Percentiles rank a stretch among this genome's conserved stretches.
phyloP scores from a whole-genome alignment of 2,329 filamentous ascomycete species.

The Ceratocystis destructans region DNA sequence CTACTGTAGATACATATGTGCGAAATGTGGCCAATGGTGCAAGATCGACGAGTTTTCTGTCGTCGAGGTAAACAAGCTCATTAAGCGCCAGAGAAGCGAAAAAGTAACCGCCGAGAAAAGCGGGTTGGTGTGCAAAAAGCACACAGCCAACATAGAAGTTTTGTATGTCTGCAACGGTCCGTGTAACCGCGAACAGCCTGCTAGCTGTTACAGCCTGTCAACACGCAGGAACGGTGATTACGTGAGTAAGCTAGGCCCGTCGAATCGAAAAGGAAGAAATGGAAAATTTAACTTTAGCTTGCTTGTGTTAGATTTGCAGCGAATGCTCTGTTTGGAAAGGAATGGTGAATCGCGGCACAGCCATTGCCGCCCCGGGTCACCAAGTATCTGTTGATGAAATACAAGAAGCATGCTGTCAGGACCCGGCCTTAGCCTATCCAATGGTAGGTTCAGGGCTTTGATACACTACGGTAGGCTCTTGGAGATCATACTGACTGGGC shows the following conservation, averaged over 20 bases:
- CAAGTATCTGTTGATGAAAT: background rate
- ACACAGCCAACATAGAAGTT: slow-evolving; percentile 22
- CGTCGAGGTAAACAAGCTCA: slow-evolving; percentile 25
- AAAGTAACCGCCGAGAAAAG: slow-evolving; percentile 25
- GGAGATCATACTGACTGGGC: background rate
- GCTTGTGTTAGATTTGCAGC: background rate
- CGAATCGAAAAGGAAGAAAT: background rate
- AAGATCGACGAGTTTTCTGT: slow-evolving; percentile 25
- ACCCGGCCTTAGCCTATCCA: background rate
- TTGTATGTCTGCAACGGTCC: slow-evolving; percentile 26
- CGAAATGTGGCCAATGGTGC: slow-evolving; percentile 29
- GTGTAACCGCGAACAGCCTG: slow-evolving; percentile 24
- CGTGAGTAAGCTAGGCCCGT: slow-evolving; percentile 22
- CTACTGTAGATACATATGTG: slow-evolving; percentile 22
- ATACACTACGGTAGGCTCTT: background rate
- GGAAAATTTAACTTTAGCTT: background rate
- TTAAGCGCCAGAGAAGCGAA: slow-evolving; percentile 17
- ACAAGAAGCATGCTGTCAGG: background rate
- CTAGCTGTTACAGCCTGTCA: slow-evolving; percentile 25
- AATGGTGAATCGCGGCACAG: background rate
- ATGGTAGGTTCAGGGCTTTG: background rate
- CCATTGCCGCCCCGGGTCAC: background rate
- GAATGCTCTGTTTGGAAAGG: background rate
- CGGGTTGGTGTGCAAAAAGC: slow-evolving; percentile 29
- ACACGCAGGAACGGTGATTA: slow-evolving; percentile 23